Evolutionary conservation across 257 asterid species (phyloP).

Genomic region (Capsicum baccatum): DNA sequence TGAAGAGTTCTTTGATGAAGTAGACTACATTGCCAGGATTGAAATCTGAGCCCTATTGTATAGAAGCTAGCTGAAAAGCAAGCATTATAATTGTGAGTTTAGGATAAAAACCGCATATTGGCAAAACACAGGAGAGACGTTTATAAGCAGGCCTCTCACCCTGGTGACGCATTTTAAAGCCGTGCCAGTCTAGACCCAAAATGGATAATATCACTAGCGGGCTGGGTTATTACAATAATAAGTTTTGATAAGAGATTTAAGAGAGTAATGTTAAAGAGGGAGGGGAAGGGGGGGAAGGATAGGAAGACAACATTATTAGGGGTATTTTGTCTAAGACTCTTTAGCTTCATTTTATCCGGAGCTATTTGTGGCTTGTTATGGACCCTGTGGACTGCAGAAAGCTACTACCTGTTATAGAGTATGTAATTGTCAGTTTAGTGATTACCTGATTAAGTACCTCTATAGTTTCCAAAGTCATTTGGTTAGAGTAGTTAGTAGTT

Average conservation of each 20-base stretch:
- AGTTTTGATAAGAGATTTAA: background rate
- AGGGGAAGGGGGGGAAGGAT: background rate
- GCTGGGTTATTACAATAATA: too few relatives aligned
- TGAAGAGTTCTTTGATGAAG: background rate
- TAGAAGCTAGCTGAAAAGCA: background rate
- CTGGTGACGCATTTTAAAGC: too few relatives aligned
- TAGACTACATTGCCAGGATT: background rate
- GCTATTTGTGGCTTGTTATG: slow-evolving; percentile 18
- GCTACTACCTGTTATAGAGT: background rate
- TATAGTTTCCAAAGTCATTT: background rate
- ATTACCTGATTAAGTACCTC: background rate
- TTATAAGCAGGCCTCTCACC: too few relatives aligned
- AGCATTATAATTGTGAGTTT: too few relatives aligned
- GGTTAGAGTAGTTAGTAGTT: slow-evolving; percentile 15
- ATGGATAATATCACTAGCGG: too few relatives aligned
- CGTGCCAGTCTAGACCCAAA: too few relatives aligned
- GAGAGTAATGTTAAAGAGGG: background rate
- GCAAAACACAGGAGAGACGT: too few relatives aligned
- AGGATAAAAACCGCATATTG: too few relatives aligned
- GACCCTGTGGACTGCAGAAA: background rate
- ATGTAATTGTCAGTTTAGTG: background rate
- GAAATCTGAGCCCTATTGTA: background rate
- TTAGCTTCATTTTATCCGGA: background rate
- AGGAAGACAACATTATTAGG: slow-evolving; percentile 1
- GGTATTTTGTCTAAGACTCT: background rate